Base-by-base conservation (phyloP, 495 filamentous ascomycete species). In the Collariella sp. region DNA sequence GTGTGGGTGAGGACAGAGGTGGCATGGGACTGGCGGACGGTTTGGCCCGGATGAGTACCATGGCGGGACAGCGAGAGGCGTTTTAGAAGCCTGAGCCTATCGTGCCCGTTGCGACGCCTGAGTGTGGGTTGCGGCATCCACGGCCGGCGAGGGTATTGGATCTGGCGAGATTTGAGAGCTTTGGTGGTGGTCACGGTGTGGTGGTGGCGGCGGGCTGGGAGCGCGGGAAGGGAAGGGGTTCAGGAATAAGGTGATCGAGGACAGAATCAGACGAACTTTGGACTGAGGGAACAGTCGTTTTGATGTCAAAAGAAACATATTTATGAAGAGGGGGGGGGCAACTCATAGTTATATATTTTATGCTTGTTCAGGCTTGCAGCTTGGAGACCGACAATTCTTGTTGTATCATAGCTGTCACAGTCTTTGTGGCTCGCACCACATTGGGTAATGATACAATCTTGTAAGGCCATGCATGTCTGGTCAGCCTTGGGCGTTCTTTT, bases 51-150 rank as follows among this genome's bases (percentile, higher is more conserved):
- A 31, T 31, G 26, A 31, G 26, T 5, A 31, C 26, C 5, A 31
- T 9, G 46, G 26, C 24, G 43, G 23, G 16, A 20, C 33, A 29
- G 11, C 48, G 46, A 10, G 52, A 39, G 7, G 60, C 52, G 38
- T 31, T 31, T 31, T 57, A 52, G 56, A 47, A 56, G 26, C 3
- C 50, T 44, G 50, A 10, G 23, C 22, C 38, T 7, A 39, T 13
- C 9, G 39, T 52, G 39, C 26, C 55, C 23, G 59, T 66, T 31
- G 59, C 56, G 31, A 58, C 55, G 44, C 65, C 60, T 5, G 46
- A 63, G 12, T 70, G 65, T 46, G 46, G 51, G 15, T 45, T 73
- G 52, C 47, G 54, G 46, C 65, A 73, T 46, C 71, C 70, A 10
- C 56, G 64, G 36, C 70, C 69, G 33, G 15, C 62, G 42, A 60